Evolutionary conservation across 2,329 filamentous ascomycete genomes (phyloP).

Genomic region (Parastagonospora nodorum): DNA sequence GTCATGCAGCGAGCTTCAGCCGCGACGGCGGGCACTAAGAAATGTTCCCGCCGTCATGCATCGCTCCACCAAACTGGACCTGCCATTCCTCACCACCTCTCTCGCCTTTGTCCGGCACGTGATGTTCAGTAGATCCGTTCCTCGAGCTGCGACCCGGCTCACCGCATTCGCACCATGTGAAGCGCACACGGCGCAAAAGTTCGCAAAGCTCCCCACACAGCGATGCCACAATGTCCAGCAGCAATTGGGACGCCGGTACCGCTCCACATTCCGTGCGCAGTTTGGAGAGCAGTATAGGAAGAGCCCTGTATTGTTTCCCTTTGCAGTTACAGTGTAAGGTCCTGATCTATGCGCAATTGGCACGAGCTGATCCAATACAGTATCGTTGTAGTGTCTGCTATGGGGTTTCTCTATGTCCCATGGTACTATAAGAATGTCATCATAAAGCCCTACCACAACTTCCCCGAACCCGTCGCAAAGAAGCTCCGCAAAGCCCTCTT

Average conservation of each 20-base stretch:
- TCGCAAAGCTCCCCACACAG: conserved; percentile 26
- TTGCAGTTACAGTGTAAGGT: conserved; percentile 37
- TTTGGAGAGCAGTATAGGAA: conserved; percentile 42
- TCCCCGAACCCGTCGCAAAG: conserved; percentile 73
- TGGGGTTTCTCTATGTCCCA: conserved; percentile 50
- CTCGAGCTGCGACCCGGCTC: conserved; percentile 30
- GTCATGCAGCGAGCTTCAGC: conserved; percentile 34
- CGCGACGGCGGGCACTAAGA: conserved; percentile 35
- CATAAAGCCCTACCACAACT: conserved; percentile 58
- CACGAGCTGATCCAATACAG: conserved; percentile 20
- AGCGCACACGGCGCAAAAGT: conserved; percentile 22
- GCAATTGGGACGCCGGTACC: conserved; percentile 32
- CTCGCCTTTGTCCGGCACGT: conserved; percentile 17
- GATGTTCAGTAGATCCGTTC: conserved; percentile 47
- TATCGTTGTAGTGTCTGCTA: conserved; percentile 47
- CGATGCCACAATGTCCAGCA: conserved; percentile 33
- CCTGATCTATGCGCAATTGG: background rate
- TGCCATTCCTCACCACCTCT: conserved; percentile 12
- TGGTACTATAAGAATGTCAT: conserved; percentile 55
- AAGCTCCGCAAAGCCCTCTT: conserved; percentile 84
- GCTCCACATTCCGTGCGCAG: conserved; percentile 29
- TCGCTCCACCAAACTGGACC: conserved; percentile 16
- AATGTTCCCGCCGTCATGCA: conserved; percentile 28
- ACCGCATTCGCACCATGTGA: conserved; percentile 31
- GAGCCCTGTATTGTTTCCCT: conserved; percentile 48